These are phyloP conservation scores for Pyrus hybrid DNA, from an alignment of 331 rosid species.

Conservation along the genomic window DNA sequence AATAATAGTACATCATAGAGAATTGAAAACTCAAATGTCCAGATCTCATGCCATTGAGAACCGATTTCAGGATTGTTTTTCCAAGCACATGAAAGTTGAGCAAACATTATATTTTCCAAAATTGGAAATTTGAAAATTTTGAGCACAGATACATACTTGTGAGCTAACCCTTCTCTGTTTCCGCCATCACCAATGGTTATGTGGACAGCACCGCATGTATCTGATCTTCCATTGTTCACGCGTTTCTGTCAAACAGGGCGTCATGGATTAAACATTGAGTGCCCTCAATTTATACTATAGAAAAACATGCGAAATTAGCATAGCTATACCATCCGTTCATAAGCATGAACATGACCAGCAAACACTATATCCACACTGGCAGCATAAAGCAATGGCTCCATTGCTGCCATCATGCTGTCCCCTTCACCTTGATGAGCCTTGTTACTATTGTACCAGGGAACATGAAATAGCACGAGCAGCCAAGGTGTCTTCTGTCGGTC, in stretches of 20 bases:
- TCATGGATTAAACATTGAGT: background rate
- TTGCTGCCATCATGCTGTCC: conserved; percentile 57
- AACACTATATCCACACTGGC: conserved; percentile 66
- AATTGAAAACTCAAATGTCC: background rate
- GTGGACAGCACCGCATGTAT: conserved; percentile 79
- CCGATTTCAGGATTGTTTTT: background rate
- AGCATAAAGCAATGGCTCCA: conserved; percentile 80
- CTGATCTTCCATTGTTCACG: conserved; percentile 47
- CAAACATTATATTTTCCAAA: background rate
- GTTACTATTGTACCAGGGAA: conserved; percentile 93
- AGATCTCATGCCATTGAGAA: background rate
- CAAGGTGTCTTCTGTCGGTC: conserved; percentile 78
- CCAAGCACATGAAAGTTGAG: background rate
- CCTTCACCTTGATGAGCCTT: conserved; percentile 89
- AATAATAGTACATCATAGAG: background rate
- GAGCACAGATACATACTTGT: conserved; percentile 30
- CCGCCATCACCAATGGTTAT: conserved; percentile 96
- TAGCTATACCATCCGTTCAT: conserved; percentile 71
- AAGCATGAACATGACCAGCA: conserved; percentile 91
- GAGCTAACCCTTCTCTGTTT: conserved; percentile 81
- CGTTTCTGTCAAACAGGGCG: conserved; percentile 47
- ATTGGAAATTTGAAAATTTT: background rate
- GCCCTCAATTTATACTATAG: background rate
- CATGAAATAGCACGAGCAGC: conserved; percentile 71
- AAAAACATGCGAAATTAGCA: background rate